Evolutionary conservation across 305 asterid genomes (phyloP), one percentile per base, ranked within the genome.

Genomic region (Fraxinus greggii): DNA sequence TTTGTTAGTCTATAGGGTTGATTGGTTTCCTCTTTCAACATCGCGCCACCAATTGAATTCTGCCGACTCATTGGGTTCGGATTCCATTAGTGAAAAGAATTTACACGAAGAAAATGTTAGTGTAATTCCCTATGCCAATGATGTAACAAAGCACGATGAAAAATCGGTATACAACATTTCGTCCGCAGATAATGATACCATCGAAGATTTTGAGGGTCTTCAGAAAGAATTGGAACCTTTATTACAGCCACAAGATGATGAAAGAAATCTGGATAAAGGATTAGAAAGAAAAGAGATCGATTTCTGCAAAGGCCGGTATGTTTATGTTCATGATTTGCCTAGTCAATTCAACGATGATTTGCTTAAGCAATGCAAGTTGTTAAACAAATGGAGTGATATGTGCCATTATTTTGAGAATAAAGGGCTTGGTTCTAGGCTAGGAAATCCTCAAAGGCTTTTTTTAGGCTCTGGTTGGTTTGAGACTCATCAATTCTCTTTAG

Each of bases 331-430:
- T 45, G 84, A 93, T 7, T 79, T 94, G 23, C 93, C 97, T 0
- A 74, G 80, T 6, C 82, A 92, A 7, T 96, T 84, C 88, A 93
- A 93, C 76, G 32, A 72, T 2, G 93, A 91, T 56, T 84, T 92
- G 86, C 17, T 96, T 36, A 79, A 79, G 21, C 77, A 94, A 6
- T 96, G 99, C 86, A 85, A 80, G 8, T 48, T 36, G 4, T 42
- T 96, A 31, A 91, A 87, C 83, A 88, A 89, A 78, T 96, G 99
- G 99, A 84, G 69, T 1, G 84, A 93, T 48, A 90, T 93, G 98
- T 94, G 99, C 82, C 89, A 54, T 6, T 93, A 91, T 17, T 82
- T 96, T 32, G 86, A 4, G 19, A 94, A 93, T 78, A 83, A n/a
- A 45, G 99, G 98, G 0, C 90, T 94, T 21, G 99, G 98, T 0